Percentiles rank a stretch among this genome's conserved stretches.
phyloP scores from a whole-genome alignment of 2,329 filamentous ascomycete species.

The Delphinella strobiligena region DNA sequence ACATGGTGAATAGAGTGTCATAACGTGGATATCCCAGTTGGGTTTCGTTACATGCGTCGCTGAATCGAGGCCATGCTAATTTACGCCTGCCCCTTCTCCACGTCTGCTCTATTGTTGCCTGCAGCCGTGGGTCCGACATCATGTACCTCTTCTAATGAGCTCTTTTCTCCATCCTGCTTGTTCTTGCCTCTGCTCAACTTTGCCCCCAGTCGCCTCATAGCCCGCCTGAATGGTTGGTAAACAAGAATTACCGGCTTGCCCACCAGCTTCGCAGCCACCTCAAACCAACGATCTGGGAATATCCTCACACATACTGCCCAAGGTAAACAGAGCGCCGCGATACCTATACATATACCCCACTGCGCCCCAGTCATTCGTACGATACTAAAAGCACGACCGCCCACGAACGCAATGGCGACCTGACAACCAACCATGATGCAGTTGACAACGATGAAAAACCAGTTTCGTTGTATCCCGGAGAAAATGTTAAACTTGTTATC shows the following conservation, averaged over 20 bases:
- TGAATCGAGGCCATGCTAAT: no score
- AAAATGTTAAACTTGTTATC: conserved; percentile 53
- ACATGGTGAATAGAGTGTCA: no score
- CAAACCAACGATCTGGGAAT: conserved; percentile 34
- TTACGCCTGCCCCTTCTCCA: background rate
- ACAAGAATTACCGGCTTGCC: conserved; percentile 17
- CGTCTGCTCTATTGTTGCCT: background rate
- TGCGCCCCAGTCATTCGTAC: conserved; percentile 36
- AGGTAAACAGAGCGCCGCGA: conserved; percentile 38
- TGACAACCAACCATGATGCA: conserved; percentile 46
- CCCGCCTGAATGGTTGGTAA: conserved; percentile 13
- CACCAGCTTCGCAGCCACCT: conserved; percentile 13
- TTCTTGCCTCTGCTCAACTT: background rate
- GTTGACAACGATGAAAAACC: conserved; percentile 47
- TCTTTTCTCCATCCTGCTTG: background rate
- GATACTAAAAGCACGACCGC: conserved; percentile 43
- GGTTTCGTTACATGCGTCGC: no score
- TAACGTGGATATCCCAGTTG: no score
- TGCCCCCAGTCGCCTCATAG: background rate
- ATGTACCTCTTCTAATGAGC: background rate
- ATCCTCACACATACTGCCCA: conserved; percentile 38
- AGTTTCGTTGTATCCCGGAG: conserved; percentile 44
- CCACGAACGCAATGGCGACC: conserved; percentile 46
- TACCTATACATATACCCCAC: conserved; percentile 43
- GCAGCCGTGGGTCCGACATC: background rate